phyloP scores from a whole-genome alignment of 2,329 filamentous ascomycete species.

The Metarhizium brunneum region DNA sequence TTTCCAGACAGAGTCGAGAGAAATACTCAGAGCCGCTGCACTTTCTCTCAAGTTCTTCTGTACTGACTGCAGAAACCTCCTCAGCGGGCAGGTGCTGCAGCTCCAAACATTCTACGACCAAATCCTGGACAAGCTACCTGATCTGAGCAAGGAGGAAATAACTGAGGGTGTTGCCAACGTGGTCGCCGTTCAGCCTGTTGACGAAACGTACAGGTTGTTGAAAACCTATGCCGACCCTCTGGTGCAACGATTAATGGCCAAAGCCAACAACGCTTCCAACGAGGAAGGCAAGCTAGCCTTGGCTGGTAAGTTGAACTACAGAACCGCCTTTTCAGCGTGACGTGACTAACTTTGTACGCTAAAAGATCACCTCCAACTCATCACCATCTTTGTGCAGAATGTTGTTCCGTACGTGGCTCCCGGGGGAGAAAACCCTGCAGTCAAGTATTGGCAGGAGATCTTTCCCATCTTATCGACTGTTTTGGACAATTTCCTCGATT shows the following conservation, averaged over 20 bases:
- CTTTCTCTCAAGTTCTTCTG: conserved; percentile 97
- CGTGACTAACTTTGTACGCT: neutral
- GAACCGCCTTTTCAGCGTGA: neutral
- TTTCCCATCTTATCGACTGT: conserved; percentile 82
- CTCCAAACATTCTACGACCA: conserved; percentile 89
- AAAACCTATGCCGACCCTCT: conserved; percentile 92
- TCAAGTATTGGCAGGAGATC: conserved; percentile 93
- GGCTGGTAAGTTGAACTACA: conserved; percentile 49
- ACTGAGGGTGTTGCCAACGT: conserved; percentile 93
- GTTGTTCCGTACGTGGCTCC: conserved; percentile 66
- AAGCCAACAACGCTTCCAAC: conserved; percentile 76
- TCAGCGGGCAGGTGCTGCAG: conserved; percentile 75
- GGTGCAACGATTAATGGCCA: conserved; percentile 72
- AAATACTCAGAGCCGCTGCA: conserved; percentile 85
- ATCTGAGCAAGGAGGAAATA: conserved; percentile 85
- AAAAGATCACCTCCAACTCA: conserved; percentile 76
- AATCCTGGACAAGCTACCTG: conserved; percentile 76
- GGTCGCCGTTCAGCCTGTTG: conserved; percentile 72
- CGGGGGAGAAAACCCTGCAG: conserved; percentile 73
- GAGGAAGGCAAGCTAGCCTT: conserved; percentile 78
- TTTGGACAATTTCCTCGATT: conserved; percentile 77
- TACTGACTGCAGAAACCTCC: conserved; percentile 80
- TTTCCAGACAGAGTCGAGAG: conserved; percentile 79
- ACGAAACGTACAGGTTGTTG: conserved; percentile 73
- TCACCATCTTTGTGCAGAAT: conserved; percentile 80